Base-by-base conservation (phyloP, 164 flowering plant species). In the Tetracentron sinense region DNA sequence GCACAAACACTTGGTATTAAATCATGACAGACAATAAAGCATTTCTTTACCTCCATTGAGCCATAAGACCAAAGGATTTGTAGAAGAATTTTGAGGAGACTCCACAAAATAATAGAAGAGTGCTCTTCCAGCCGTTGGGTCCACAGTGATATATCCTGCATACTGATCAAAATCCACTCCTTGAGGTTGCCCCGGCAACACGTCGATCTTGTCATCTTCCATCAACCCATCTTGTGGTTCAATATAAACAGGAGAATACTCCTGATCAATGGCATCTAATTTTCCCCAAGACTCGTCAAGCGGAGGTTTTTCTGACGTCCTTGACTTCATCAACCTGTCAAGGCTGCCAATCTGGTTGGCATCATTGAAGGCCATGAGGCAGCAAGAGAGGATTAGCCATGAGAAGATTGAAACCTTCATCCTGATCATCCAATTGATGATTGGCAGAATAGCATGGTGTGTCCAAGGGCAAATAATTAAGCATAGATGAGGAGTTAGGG, bases 131-230 rank as follows among this genome's bases (percentile, higher is more conserved):
- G 73, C 69, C 20, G 35, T 51, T 0, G 73, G 69, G 49, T 81
- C 80, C 2, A 85, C 80, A 0, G 84, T 81, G 4, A 85, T 76
- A 58, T 81, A 81, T 2, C 89, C 86, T 4, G 77, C 54, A 61
- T 81, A 85, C 72, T 83, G 90, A 61, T 79, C 69, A 42, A 85
- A 85, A n/a, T 77, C 57, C 51, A 79, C 84, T 6, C 73, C 79
- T 14, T 64, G 52, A 0, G 85, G 87, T 42, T 83, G 85, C 7
- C 90, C 87, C 0, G 85, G 90, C 69, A 85, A 71, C 14, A 22
- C 22, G 0, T 21, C 66, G 12, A 84, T 73, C 76, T 76, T 80
- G 65, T 82, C 83, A 10, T 62, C 65, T 50, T 70, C 71, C 75
- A 54, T 82, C 62, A 67, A 25, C 27, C 80, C 81, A 46, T 73